These are phyloP conservation scores for Talaromyces marneffei DNA, from an alignment of 2,329 filamentous ascomycete genomes.

Conservation along the genomic window DNA sequence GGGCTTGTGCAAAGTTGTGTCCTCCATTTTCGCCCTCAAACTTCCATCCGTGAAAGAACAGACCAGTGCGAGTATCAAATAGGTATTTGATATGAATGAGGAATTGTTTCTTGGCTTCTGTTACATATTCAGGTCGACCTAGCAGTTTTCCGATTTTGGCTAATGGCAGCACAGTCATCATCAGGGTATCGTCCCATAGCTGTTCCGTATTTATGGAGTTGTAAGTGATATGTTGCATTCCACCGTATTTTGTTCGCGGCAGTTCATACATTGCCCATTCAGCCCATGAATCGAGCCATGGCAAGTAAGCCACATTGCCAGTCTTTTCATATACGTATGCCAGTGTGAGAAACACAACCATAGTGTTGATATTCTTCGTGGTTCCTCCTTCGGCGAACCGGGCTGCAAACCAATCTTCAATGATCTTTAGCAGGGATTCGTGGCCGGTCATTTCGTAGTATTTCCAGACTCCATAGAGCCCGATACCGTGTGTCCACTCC, in stretches of 20 bases:
- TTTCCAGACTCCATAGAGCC: slow-evolving; percentile 75
- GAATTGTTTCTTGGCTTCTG: slow-evolving; percentile 72
- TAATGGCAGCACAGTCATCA: slow-evolving; percentile 79
- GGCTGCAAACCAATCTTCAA: slow-evolving; percentile 66
- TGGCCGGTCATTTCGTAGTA: slow-evolving; percentile 70
- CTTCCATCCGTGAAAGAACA: slow-evolving; percentile 80
- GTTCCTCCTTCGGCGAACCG: slow-evolving; percentile 66
- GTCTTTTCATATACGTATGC: slow-evolving; percentile 74
- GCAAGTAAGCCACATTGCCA: slow-evolving; percentile 60
- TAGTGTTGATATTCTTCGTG: slow-evolving; percentile 81
- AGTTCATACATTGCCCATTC: slow-evolving; percentile 78
- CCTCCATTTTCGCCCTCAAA: slow-evolving; percentile 59
- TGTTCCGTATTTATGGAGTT: slow-evolving; percentile 64
- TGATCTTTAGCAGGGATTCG: slow-evolving; percentile 55
- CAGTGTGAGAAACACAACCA: slow-evolving; percentile 70
- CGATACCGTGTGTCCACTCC: slow-evolving; percentile 79
- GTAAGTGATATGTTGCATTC: slow-evolving; percentile 74
- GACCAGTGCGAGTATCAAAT: slow-evolving; percentile 63
- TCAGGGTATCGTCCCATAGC: slow-evolving; percentile 79
- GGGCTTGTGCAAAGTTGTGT: slow-evolving; percentile 52
- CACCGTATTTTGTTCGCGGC: slow-evolving; percentile 62
- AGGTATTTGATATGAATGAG: slow-evolving; percentile 73
- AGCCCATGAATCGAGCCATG: slow-evolving; percentile 75
- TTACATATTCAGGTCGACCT: slow-evolving; percentile 64
- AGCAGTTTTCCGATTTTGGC: slow-evolving; percentile 73